Evolutionary conservation across 768 basidiomycete genomes (phyloP).

Genomic region (Rhodocollybia butyracea): DNA sequence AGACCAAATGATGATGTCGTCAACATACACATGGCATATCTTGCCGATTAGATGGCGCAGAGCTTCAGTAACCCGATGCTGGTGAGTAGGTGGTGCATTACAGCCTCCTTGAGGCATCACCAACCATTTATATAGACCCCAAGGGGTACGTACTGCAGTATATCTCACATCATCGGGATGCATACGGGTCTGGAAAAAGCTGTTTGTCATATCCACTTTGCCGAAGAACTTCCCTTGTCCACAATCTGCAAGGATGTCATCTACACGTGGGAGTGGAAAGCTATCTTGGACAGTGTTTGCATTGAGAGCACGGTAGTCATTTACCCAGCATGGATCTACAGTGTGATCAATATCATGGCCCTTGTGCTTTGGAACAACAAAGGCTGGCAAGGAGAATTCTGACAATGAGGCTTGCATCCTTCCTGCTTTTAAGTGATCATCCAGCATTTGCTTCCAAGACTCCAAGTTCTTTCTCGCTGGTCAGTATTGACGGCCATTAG

Average conservation of each 20-base stretch:
- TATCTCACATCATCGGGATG: conserved; percentile 24
- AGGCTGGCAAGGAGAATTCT: no score
- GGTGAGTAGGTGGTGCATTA: conserved; percentile 34
- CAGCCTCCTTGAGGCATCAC: conserved; percentile 38
- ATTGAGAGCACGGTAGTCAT: conserved; percentile 20
- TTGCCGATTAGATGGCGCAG: conserved; percentile 22
- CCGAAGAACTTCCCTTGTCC: conserved; percentile 20
- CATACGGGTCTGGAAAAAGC: conserved; percentile 35
- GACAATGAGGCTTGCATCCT: no score
- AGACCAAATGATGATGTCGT: conserved; percentile 46
- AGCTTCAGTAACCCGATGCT: conserved; percentile 27
- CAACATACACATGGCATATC: conserved; percentile 42
- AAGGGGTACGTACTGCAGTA: conserved; percentile 32
- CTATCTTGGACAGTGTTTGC: conserved; percentile 18
- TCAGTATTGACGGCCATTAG: no score
- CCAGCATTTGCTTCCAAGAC: no score
- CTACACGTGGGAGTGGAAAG: conserved; percentile 17
- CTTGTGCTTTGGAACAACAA: no score
- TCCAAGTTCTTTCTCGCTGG: no score
- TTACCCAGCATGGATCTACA: conserved; percentile 16
- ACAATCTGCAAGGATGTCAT: conserved; percentile 20
- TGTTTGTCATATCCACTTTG: conserved; percentile 30
- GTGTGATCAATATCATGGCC: not conserved
- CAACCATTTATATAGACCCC: conserved; percentile 36
- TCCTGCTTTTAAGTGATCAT: no score